Evolutionary conservation across 257 asterid genomes (phyloP).

Genomic region (Solanum sparsipilum): DNA sequence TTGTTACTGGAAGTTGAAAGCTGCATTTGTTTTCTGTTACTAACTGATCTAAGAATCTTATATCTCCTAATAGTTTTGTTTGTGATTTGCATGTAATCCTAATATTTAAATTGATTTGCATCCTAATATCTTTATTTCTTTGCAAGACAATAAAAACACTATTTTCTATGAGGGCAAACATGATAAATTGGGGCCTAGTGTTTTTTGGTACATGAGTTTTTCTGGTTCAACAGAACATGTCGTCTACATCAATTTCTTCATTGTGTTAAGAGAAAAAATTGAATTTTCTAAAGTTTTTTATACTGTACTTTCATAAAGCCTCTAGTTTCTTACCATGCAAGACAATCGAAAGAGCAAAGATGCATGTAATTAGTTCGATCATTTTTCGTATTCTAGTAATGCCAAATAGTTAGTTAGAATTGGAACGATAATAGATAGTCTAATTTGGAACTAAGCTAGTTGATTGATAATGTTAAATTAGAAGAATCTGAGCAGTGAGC

Average conservation of each 20-base stretch:
- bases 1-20: background rate
- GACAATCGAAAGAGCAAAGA: background rate
- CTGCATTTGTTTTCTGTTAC: background rate
- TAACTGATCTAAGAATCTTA: background rate
- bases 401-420: background rate
- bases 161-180: background rate
- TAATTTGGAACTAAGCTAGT: too few relatives aligned
- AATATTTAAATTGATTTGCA: background rate
- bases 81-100: background rate
- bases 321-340: background rate
- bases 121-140: background rate
- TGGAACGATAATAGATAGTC: too few relatives aligned
- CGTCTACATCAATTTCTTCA: too few relatives aligned
- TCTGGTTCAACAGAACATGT: too few relatives aligned
- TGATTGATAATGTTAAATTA: too few relatives aligned
- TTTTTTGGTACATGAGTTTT: background rate
- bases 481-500: too few relatives aligned
- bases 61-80: background rate
- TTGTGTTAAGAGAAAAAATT: too few relatives aligned
- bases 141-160: background rate
- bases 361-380: background rate
- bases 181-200: background rate
- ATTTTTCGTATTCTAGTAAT: background rate
- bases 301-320: too few relatives aligned
- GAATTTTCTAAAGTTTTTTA: too few relatives aligned